Evolutionary conservation across 177 flowering plant species (phyloP), one percentile per base, ranked within the genome.

Genomic region (Telopea speciosissima): DNA sequence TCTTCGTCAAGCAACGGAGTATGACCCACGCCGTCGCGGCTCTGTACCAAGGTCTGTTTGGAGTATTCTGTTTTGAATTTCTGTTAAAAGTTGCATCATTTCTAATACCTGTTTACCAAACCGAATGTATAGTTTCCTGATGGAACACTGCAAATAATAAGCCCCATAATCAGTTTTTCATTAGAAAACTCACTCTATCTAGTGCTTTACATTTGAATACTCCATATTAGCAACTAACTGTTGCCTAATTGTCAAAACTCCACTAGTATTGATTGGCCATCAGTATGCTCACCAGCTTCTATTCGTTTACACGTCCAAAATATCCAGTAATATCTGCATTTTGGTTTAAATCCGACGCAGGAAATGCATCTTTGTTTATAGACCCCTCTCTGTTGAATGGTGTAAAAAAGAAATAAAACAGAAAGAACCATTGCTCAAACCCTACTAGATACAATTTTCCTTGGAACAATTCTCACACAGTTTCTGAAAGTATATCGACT

Each of bases 1-100:
- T 79, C 97, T 96, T 74, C 85, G 97, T 64, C 98, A 96, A 78
- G 99, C 98, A 24, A 88, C 96, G 14, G 96, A 92, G 65, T 83
- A 81, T 83, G 99, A 95, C 68, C 77, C 80, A 52, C 93, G 96
- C 25, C 97, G 95, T 70, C 84, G 23, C 31, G 95, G 97, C 65
- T 80, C 89, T n/a, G 80, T 95, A 14, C 98, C 98, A 76, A 93
- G 98, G 98, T 96, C 63, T 78, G 82, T 17, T 62, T 90, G 98
- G 98, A 93, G 61, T 78, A 81, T 17, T 62, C 64, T 25, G 19
- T 5, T 63, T 21, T 59, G n/a, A 60, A 28, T 31, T 67, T 31
- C 42, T 67, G 52, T 26, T 67, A 13, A 49, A 12, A 8, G n/a
- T 8, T 49, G 54, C 4, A 19, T 49, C 54, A 49, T 19, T 49